These are phyloP conservation scores for Sherardia arvensis DNA, from an alignment of 257 asterid species.

Conservation along the genomic window DNA sequence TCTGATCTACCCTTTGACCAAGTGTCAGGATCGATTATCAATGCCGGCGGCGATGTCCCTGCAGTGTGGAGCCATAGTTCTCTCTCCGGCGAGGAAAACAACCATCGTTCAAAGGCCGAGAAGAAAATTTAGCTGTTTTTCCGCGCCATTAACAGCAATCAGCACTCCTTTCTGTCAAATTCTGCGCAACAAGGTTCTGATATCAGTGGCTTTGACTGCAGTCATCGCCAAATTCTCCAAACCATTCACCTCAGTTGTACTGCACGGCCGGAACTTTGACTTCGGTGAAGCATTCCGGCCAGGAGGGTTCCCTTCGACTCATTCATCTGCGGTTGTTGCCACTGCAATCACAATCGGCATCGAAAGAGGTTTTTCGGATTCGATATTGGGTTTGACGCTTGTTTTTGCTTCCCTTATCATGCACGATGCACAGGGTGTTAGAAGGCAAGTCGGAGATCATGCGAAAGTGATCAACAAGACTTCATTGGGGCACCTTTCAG, in stretches of 20 bases:
- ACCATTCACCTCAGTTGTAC: conserved; percentile 51
- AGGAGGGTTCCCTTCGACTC: conserved; percentile 94
- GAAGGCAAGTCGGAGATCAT: conserved; percentile 89
- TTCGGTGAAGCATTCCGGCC: conserved; percentile 38
- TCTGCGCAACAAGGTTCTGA: conserved; percentile 40
- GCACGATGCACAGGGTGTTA: conserved; percentile 96
- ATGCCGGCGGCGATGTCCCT: too few species aligned
- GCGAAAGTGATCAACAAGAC: conserved; percentile 60
- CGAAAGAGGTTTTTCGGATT: conserved; percentile 84
- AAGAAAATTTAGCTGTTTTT: too few species aligned
- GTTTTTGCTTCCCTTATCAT: conserved; percentile 72
- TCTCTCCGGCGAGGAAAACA: too few species aligned
- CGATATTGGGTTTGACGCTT: conserved; percentile 72
- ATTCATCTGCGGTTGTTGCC: conserved; percentile 84
- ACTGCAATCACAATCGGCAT: conserved; percentile 71
- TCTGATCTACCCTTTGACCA: too few species aligned
- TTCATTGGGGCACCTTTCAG: conserved; percentile 14
- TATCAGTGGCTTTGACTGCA: conserved; percentile 64
- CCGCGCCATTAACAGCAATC: too few species aligned
- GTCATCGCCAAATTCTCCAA: conserved; percentile 71
- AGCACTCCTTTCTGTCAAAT: too few species aligned
- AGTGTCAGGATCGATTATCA: too few species aligned
- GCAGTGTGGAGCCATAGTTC: too few species aligned
- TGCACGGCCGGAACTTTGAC: conserved; percentile 45
- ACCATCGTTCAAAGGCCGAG: too few species aligned